Conservation (phyloP, 805 yeast species). For the Blastobotrys parvus region DNA sequence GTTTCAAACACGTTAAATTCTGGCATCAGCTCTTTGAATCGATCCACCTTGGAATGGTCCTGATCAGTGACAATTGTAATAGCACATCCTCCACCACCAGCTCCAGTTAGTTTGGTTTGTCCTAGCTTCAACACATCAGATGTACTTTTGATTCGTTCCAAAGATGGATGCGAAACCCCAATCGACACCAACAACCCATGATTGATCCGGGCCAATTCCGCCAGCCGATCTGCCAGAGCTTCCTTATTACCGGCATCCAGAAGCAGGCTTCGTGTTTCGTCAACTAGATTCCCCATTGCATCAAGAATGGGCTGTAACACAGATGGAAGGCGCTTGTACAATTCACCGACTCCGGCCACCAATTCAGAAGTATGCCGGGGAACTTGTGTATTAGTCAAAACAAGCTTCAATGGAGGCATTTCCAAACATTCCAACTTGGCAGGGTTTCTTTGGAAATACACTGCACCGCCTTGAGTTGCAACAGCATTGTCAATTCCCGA, state of each 20-base stretch:
- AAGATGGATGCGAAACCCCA: conserved; percentile 89
- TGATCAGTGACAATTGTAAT: conserved; percentile 60
- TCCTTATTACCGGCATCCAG: conserved; percentile 26
- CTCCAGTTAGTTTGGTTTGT: conserved; percentile 91
- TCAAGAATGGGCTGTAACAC: conserved; percentile 53
- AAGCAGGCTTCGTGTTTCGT: conserved; percentile 63
- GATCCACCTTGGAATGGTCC: conserved; percentile 29
- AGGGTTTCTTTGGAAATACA: conserved; percentile 65
- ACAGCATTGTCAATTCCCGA: conserved; percentile 96
- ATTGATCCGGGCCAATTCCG: conserved; percentile 65
- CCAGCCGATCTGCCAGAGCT: conserved; percentile 29
- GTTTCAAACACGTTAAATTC: conserved; percentile 71
- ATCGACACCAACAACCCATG: conserved; percentile 80
- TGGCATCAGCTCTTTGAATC: conserved; percentile 28
- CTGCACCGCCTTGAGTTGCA: conserved; percentile 94
- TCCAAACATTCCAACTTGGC: conserved; percentile 55
- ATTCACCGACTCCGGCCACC: conserved; percentile 64
- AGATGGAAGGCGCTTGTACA: conserved; percentile 45
- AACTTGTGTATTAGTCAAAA: conserved; percentile 78
- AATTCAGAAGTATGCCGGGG: conserved; percentile 81
- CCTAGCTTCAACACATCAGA: conserved; percentile 64
- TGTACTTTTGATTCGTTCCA: conserved; percentile 64
- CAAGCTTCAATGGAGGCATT: conserved; percentile 64
- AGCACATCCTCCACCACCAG: conserved; percentile 99
- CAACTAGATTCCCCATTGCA: conserved; percentile 67